phyloP scores from a whole-genome alignment of 1,139 yeast genomes.

The Candida sanyaensis region DNA sequence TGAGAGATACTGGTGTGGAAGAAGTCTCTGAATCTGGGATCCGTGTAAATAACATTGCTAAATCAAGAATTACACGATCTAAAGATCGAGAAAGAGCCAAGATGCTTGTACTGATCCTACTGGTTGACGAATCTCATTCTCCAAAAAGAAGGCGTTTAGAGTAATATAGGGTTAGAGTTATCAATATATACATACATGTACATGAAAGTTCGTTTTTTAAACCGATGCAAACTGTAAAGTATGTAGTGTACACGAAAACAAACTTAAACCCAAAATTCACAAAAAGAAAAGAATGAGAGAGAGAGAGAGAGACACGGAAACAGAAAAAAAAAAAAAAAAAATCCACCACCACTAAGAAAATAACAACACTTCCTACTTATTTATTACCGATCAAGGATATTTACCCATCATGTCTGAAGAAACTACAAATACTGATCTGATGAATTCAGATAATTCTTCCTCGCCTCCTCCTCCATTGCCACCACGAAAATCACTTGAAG shows the following conservation, averaged over 20 bases:
- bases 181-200: not conserved
- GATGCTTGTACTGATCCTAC: not conserved
- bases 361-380: not conserved
- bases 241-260: too few species aligned
- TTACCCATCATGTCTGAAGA: not conserved
- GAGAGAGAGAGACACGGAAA: not conserved
- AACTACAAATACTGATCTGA: not conserved
- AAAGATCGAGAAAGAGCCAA: not conserved
- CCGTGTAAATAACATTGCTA: not conserved
- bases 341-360: not conserved
- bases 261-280: too few species aligned
- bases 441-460: not conserved
- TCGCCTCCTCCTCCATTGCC: slow-evolving; percentile 10
- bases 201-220: not conserved
- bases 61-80: not conserved
- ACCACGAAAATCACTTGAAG: slow-evolving; percentile 5
- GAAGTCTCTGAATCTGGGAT: not conserved
- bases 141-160: not conserved
- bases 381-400: not conserved
- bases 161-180: not conserved
- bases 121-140: not conserved
- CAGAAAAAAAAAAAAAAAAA: not conserved
- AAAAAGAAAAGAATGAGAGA: too few species aligned
- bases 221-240: too few species aligned
- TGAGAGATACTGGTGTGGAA: too few species aligned